Percentiles rank a stretch among this genome's conserved stretches.
Conservation (phyloP, 2,329 filamentous ascomycete species). For the Cytospora mali region DNA sequence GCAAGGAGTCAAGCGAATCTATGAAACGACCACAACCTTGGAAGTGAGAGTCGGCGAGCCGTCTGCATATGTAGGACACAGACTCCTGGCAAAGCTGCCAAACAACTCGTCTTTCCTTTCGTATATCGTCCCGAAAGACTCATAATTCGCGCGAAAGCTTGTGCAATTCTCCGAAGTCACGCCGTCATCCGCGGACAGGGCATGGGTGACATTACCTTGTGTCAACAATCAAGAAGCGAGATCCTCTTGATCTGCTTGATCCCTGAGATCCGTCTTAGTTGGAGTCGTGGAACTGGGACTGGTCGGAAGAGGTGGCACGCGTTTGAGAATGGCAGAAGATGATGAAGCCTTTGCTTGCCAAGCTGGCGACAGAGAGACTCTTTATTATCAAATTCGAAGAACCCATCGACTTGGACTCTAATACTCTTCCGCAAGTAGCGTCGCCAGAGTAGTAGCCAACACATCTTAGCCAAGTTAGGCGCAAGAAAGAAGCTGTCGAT, state of each 20-base stretch:
- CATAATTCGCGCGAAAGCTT: conserved; percentile 39
- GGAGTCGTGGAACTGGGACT: no score
- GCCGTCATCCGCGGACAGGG: conserved; percentile 40
- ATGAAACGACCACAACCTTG: conserved; percentile 41
- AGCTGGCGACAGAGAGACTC: no score
- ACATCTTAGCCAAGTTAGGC: no score
- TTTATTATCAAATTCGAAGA: no score
- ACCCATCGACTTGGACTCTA: no score
- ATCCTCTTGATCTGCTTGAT: conserved; percentile 46
- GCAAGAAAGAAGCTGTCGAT: no score
- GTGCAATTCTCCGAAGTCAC: conserved; percentile 46
- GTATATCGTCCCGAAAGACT: conserved; percentile 44
- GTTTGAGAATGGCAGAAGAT: no score
- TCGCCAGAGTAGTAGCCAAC: no score
- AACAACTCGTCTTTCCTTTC: conserved; percentile 40
- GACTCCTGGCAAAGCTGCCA: background rate
- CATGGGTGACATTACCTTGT: conserved; percentile 41
- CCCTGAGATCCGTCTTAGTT: conserved; percentile 42
- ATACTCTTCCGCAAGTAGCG: no score
- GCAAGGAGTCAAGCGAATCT: conserved; percentile 39
- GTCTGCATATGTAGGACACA: background rate
- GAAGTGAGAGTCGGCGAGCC: conserved; percentile 13
- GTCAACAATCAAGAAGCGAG: conserved; percentile 48
- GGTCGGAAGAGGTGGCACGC: no score
- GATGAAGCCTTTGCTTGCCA: no score